A percentile compares a stretch with the other conserved stretches of the same genome.
phyloP scores from a whole-genome alignment of 305 asterid species.

The Stenogyne calaminthoides region DNA sequence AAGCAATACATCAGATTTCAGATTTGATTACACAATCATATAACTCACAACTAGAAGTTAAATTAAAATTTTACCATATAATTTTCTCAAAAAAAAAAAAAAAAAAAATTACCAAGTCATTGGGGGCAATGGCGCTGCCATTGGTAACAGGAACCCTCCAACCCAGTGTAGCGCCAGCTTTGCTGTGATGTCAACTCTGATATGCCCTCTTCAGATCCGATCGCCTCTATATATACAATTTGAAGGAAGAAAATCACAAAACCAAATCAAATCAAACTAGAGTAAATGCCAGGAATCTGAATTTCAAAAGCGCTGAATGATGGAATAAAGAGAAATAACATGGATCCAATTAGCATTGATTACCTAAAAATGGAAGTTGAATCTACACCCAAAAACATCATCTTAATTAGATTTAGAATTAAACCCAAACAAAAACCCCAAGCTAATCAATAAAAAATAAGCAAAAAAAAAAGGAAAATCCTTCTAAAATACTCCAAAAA shows the following conservation, averaged over 20 bases:
- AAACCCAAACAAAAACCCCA: conserved; percentile 22
- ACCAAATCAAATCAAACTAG: conserved; percentile 23
- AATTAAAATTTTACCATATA: neutral
- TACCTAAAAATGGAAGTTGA: conserved; percentile 23
- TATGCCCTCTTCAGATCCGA: conserved; percentile 59
- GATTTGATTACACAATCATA: neutral
- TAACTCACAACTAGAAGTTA: neutral
- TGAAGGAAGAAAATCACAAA: conserved; percentile 20
- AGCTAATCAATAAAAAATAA: conserved; percentile 19
- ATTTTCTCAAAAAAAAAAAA: neutral
- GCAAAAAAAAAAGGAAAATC: neutral
- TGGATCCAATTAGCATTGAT: conserved; percentile 9
- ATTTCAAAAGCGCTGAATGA: neutral
- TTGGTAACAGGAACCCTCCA: conserved; percentile 69
- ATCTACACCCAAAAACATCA: conserved; percentile 14
- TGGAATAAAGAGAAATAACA: conserved; percentile 11
- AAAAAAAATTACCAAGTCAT: conserved; percentile 56
- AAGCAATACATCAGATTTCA: conserved; percentile 11
- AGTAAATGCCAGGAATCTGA: neutral
- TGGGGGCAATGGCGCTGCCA: conserved; percentile 64
- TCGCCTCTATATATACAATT: conserved; percentile 26
- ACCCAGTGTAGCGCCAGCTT: conserved; percentile 80
- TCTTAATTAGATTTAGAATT: neutral
- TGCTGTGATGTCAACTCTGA: conserved; percentile 37
- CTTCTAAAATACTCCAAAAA: neutral